Percentiles rank a stretch among this genome's conserved stretches.
These are phyloP conservation scores for Cyberlindnera petersonii DNA, from an alignment of 805 yeast genomes.

Conservation along the genomic window DNA sequence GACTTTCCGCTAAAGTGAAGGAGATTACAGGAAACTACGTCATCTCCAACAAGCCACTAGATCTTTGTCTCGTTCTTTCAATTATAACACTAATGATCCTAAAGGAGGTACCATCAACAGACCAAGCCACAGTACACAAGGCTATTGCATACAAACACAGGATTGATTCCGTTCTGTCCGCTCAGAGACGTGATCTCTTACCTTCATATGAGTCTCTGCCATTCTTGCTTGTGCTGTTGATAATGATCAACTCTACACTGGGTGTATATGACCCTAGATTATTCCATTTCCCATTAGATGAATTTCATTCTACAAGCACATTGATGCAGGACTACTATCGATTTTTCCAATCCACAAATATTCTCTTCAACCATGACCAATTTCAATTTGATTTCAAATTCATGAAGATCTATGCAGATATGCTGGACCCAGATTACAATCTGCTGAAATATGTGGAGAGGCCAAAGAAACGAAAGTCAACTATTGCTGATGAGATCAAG, in stretches of 20 bases:
- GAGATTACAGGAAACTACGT: constrained; percentile 11
- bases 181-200: constrained; percentile 4
- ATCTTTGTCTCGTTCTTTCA: constrained; percentile 8
- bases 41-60: constrained; percentile 6
- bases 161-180: neutral
- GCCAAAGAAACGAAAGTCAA: neutral
- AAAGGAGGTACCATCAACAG: neutral
- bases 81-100: constrained; percentile 7
- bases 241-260: constrained; percentile 20
- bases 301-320: constrained; percentile 3
- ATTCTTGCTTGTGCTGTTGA: constrained; percentile 10
- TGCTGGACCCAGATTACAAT: constrained; percentile 21
- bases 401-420: constrained; percentile 20
- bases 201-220: constrained; percentile 6
- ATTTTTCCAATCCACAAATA: constrained; percentile 15
- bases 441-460: constrained; percentile 11
- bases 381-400: constrained; percentile 14
- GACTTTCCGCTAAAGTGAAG: constrained; percentile 4
- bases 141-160: constrained; percentile 8
- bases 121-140: constrained; percentile 2
- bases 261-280: constrained; percentile 15
- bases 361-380: constrained; percentile 15
- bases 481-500: constrained; percentile 11
- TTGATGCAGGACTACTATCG: constrained; percentile 14
- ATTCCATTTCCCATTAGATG: constrained; percentile 10